phyloP scores from a whole-genome alignment of 495 filamentous ascomycete genomes.

The Pseudoneurospora amorphoporcata region DNA sequence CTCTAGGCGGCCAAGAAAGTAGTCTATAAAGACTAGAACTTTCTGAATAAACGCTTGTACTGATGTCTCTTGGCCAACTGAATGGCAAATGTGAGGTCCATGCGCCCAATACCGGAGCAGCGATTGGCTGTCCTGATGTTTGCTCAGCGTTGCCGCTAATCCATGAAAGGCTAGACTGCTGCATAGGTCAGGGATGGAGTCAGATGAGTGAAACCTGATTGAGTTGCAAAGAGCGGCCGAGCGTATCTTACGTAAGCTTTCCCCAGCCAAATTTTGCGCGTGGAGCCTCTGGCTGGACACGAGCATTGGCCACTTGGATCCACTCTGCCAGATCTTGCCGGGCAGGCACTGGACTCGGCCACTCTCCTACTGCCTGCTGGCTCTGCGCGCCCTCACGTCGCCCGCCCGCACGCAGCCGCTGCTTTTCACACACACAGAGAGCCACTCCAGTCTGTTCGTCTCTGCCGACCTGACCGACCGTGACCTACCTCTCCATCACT shows the following conservation, averaged over 20 bases:
- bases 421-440: not conserved
- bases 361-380: not conserved
- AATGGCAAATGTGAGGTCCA: not conserved
- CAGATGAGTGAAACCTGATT: not conserved
- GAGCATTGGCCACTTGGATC: not conserved
- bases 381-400: not conserved
- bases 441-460: not conserved
- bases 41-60: not conserved
- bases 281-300: not conserved
- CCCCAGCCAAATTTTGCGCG: not conserved
- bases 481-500: constrained; percentile 44
- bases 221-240: not conserved
- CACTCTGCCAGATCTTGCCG: not conserved
- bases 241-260: not conserved
- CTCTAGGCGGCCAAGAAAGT: not conserved
- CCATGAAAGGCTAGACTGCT: not conserved
- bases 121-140: not conserved
- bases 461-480: constrained; percentile 9
- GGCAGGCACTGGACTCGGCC: not conserved
- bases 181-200: not conserved
- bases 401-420: not conserved
- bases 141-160: not conserved
- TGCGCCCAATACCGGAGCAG: not conserved
- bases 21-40: not conserved
- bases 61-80: not conserved